These are phyloP conservation scores for Taphrina betulina DNA, from an alignment of 1,139 yeast species.

Conservation along the genomic window DNA sequence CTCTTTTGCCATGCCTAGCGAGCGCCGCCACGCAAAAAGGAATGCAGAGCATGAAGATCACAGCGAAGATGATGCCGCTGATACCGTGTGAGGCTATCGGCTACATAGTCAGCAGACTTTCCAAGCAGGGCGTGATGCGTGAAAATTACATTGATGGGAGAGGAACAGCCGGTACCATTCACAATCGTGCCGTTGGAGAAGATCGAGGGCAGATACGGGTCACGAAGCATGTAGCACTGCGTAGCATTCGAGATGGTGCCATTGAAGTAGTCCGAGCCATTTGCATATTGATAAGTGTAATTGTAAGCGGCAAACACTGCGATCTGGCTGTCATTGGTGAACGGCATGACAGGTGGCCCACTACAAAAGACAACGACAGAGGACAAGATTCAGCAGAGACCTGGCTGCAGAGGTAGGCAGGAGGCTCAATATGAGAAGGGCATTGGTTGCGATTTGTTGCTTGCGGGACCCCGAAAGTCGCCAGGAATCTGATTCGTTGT, in stretches of 20 bases:
- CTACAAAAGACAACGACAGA: background rate
- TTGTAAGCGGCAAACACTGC: slow-evolving; percentile 14
- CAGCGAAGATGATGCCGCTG: slow-evolving; percentile 28
- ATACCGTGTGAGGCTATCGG: slow-evolving; percentile 28
- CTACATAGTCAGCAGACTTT: background rate
- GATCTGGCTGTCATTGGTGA: slow-evolving; percentile 19
- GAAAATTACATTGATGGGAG: slow-evolving; percentile 14
- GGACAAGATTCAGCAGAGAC: background rate
- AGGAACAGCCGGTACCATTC: slow-evolving; percentile 26
- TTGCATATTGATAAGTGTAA: slow-evolving; percentile 28
- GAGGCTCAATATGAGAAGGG: too few relatives aligned
- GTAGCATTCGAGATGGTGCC: slow-evolving; percentile 28
- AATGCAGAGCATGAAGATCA: slow-evolving; percentile 16
- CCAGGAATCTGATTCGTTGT: too few relatives aligned
- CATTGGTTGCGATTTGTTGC: too few relatives aligned
- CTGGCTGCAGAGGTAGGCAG: too few relatives aligned
- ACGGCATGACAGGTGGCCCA: slow-evolving; percentile 26
- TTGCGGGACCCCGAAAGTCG: too few relatives aligned
- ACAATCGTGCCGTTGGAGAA: slow-evolving; percentile 29
- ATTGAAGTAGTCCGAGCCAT: slow-evolving; percentile 26
- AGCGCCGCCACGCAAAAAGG: slow-evolving; percentile 19
- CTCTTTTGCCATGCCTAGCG: slow-evolving; percentile 23
- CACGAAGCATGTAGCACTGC: slow-evolving; percentile 29
- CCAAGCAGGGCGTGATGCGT: background rate
- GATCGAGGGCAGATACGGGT: slow-evolving; percentile 21